Evolutionary conservation across 805 yeast genomes (phyloP), one percentile per base, ranked within the genome.

Genomic region (Teunomyces tritomae): DNA sequence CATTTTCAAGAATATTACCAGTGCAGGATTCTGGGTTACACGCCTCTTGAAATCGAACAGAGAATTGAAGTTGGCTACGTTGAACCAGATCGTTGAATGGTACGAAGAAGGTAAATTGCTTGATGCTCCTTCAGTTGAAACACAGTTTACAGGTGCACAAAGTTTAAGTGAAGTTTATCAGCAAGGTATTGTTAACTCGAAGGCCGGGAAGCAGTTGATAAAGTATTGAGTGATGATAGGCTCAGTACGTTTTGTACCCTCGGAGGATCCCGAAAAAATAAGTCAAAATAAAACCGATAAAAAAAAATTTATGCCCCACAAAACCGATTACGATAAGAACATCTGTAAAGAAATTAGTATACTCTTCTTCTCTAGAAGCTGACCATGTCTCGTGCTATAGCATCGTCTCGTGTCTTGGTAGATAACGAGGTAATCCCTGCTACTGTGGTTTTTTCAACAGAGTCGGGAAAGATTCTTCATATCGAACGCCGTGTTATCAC

Each of bases 11-110:
- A 87, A 91, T 61, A 68, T 94, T 47, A 83, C 86, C 5, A 83
- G 90, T 45, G 79, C 83, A 27, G 99, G 99, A 0, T 94, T 87
- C 71, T 94, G 99, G 99, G 83, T 90, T 49, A 87, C 96, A 9
- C 82, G 57, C 39, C 65, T 71, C 49, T 63, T 71, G 51, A 71
- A 70, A 54, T 46, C 59, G 37, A 64, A 72, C 53, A 51, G 52
- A 2, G 66, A 60, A 29, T 70, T 73, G 62, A 73, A 72, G 61
- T 13, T 53, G 42, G 55, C 61, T 44, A 69, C 76, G 20, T 61
- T 73, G 56, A 55, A 59, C 44, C 66, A 67, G 55, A 65, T 73
- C 37, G 64, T 73, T 14, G 61, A 55, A 36, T 73, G 75, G 76
- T 73, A 73, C 54, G 73, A 73, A 52, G 57, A 61, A n/a, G 75